phyloP scores from a whole-genome alignment of 495 filamentous ascomycete species.

The Daldinia concentrica region DNA sequence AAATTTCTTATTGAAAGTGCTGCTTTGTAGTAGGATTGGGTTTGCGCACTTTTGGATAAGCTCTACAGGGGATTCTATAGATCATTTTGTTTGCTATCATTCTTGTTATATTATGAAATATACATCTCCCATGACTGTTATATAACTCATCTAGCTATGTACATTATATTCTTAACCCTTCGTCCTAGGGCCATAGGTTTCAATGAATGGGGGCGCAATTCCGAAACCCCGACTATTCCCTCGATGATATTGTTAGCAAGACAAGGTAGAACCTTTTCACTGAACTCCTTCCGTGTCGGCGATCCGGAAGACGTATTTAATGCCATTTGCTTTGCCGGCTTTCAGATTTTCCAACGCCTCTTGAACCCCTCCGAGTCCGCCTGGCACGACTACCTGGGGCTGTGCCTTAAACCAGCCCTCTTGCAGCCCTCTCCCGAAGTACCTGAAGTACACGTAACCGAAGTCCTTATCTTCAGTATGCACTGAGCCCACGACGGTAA shows the following conservation, averaged over 20 bases:
- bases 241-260: not conserved
- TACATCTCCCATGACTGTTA: not conserved
- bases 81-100: not conserved
- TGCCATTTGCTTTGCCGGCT: conserved; percentile 69
- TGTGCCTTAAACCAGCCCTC: conserved; percentile 71
- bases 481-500: conserved; percentile 60
- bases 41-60: not conserved
- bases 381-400: conserved; percentile 66
- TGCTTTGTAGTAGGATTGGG: not conserved
- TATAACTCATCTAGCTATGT: not conserved
- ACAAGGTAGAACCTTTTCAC: not conserved
- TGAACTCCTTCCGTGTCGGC: conserved; percentile 63
- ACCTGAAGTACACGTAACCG: conserved; percentile 64
- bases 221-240: not conserved
- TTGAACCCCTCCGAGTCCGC: conserved; percentile 68
- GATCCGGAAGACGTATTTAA: conserved; percentile 76
- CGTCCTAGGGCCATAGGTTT: not conserved
- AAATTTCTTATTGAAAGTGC: not conserved
- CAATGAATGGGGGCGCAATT: not conserved
- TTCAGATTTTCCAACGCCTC: conserved; percentile 64
- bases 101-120: not conserved
- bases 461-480: conserved; percentile 65
- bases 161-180: not conserved
- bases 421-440: conserved; percentile 60
- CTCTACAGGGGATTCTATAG: not conserved